These are phyloP conservation scores for Benincasa hispida DNA, from an alignment of 306 rosid species.

Conservation along the genomic window DNA sequence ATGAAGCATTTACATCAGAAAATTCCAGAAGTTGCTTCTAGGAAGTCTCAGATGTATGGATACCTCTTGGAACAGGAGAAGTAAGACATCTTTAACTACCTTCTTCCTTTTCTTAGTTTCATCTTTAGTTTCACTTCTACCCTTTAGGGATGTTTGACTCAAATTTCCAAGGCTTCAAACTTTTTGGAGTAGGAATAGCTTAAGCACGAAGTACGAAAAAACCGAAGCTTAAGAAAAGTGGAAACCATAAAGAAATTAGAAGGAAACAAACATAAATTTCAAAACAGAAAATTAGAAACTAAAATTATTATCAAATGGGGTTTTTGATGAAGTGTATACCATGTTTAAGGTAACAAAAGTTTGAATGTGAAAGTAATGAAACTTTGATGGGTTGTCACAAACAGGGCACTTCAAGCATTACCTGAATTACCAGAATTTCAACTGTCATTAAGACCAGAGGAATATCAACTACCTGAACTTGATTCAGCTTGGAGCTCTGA, in stretches of 20 bases:
- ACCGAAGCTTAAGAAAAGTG: not conserved
- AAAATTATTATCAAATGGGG: no score
- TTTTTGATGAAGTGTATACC: no score
- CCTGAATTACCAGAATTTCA: constrained; percentile 91
- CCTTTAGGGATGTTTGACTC: not conserved
- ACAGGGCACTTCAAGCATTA: constrained; percentile 65
- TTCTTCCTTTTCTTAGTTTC: not conserved
- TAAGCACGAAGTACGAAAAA: not conserved
- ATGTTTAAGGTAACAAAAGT: not conserved
- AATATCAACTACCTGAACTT: constrained; percentile 53
- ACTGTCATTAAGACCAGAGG: constrained; percentile 75
- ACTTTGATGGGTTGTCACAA: not conserved
- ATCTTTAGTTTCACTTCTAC: not conserved
- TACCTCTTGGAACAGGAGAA: constrained; percentile 75
- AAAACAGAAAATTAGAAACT: no score
- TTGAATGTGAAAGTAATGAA: not conserved
- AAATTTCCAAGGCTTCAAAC: not conserved
- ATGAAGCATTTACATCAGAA: constrained; percentile 73
- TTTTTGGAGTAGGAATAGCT: not conserved
- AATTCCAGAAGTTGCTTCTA: constrained; percentile 83
- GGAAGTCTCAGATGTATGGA: constrained; percentile 79
- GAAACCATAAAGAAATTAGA: no score
- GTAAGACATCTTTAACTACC: constrained; percentile 26
- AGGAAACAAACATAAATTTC: no score
- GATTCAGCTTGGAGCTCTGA: constrained; percentile 61